phyloP scores from a whole-genome alignment of 495 filamentous ascomycete species.

The Immersiella caudata region DNA sequence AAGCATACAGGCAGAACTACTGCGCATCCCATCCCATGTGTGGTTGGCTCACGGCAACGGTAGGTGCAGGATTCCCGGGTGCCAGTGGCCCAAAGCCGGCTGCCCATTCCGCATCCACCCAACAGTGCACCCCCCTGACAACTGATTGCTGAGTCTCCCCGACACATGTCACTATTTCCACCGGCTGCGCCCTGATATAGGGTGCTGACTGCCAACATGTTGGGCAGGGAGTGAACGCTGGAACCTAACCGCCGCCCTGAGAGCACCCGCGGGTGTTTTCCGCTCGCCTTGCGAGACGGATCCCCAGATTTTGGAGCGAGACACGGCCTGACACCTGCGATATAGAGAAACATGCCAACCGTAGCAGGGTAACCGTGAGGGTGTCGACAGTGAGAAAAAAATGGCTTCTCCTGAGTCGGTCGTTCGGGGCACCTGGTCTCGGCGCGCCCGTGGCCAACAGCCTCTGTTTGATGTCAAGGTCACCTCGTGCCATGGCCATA shows the following conservation, averaged over 20 bases:
- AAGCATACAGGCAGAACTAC: neutral
- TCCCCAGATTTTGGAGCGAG: neutral
- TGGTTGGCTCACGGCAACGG: neutral
- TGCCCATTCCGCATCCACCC: neutral
- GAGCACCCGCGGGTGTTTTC: neutral
- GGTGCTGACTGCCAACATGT: neutral
- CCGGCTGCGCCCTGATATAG: neutral
- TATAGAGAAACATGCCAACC: neutral
- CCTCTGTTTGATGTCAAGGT: neutral
- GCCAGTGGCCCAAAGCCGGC: neutral
- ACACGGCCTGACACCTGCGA: neutral
- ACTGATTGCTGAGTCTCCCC: neutral
- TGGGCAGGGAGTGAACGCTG: neutral
- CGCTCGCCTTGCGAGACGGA: neutral
- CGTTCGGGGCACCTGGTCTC: neutral
- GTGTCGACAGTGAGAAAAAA: neutral
- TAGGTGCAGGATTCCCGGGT: neutral
- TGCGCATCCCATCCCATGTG: neutral
- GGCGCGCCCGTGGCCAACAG: neutral
- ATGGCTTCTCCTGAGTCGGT: neutral
- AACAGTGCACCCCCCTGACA: neutral
- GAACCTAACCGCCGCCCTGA: neutral
- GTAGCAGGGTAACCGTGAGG: neutral
- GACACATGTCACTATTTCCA: neutral
- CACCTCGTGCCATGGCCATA: too few species aligned